These are phyloP conservation scores for Fusarium papillatum DNA, from an alignment of 2,329 filamentous ascomycete species.

Conservation along the genomic window DNA sequence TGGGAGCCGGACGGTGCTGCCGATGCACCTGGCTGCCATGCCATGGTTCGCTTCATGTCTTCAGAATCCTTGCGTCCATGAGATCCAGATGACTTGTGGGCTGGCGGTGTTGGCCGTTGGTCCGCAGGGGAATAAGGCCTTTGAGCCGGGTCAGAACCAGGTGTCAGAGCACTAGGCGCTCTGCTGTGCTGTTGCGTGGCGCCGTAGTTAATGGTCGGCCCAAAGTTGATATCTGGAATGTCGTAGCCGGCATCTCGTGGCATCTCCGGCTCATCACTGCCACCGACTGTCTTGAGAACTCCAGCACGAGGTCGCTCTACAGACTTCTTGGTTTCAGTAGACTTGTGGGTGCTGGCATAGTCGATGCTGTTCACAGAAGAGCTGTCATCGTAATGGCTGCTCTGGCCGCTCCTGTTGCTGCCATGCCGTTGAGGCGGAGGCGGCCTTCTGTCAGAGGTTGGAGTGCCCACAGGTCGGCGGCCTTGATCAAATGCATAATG, in stretches of 20 bases:
- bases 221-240: conserved; percentile 87
- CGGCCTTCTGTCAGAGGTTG: conserved; percentile 38
- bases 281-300: conserved; percentile 83
- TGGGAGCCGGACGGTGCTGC: conserved; percentile 61
- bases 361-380: conserved; percentile 53
- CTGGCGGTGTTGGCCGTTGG: conserved; percentile 39
- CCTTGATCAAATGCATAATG: conserved; percentile 51
- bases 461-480: conserved; percentile 34
- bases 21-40: conserved; percentile 83
- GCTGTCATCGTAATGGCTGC: conserved; percentile 71
- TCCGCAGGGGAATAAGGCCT: conserved; percentile 51
- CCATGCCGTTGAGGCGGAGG: conserved; percentile 43
- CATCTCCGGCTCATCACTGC: conserved; percentile 48
- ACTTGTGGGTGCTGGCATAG: conserved; percentile 42
- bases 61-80: conserved; percentile 63
- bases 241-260: conserved; percentile 56
- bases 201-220: conserved; percentile 81
- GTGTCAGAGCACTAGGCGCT: conserved; percentile 35
- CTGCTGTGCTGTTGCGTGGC: conserved; percentile 51
- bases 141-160: conserved; percentile 31
- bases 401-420: conserved; percentile 50
- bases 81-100: conserved; percentile 40
- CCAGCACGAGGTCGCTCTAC: conserved; percentile 81
- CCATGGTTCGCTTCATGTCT: conserved; percentile 74
- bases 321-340: conserved; percentile 48